Conservation (phyloP, 495 filamentous ascomycete species). For the Glonium stellatum region DNA sequence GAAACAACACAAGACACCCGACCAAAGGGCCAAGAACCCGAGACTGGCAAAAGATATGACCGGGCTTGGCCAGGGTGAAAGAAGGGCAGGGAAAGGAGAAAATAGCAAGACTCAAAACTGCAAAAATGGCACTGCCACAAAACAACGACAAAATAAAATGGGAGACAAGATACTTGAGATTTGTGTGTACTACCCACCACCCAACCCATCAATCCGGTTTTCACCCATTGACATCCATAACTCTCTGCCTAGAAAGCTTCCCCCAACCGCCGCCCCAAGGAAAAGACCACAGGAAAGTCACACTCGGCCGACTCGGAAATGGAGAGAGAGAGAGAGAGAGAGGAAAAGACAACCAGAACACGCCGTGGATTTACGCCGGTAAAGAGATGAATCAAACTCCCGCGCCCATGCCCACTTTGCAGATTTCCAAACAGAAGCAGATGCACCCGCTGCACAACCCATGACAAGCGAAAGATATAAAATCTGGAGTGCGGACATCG, state of each 20-base stretch:
- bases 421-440: slow-evolving; percentile 5
- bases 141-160: neutral
- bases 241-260: neutral
- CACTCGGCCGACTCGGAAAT: neutral
- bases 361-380: neutral
- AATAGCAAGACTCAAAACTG: neutral
- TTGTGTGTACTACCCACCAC: slow-evolving; percentile 3
- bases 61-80: neutral
- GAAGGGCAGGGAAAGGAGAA: neutral
- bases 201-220: neutral
- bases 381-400: slow-evolving; percentile 2
- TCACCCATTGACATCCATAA: neutral
- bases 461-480: neutral
- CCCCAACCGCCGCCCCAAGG: neutral
- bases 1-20: too few species aligned
- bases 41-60: neutral
- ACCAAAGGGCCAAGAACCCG: neutral
- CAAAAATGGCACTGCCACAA: slow-evolving; percentile 1
- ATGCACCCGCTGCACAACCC: neutral
- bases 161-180: slow-evolving; percentile 1
- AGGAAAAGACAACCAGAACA: slow-evolving; percentile 1
- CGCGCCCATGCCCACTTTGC: slow-evolving; percentile 2
- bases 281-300: neutral
- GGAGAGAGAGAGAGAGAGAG: too few species aligned
- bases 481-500: neutral